Percentiles rank a stretch among this genome's conserved stretches.
phyloP scores from a whole-genome alignment of 2,329 filamentous ascomycete genomes.

The Paecilomyces variotii region DNA sequence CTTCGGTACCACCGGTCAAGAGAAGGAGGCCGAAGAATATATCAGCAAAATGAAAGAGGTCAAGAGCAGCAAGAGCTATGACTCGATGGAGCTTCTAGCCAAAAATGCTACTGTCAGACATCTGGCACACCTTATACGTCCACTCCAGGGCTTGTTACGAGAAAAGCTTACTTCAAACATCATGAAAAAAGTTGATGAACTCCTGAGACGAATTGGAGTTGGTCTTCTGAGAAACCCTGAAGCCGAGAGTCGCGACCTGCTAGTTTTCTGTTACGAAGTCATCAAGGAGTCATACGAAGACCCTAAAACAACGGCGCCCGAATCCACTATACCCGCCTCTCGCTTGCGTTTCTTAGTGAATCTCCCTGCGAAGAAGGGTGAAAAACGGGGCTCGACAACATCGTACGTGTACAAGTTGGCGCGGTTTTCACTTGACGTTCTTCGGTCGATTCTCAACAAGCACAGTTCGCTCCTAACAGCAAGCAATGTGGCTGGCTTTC shows the following conservation, averaged over 20 bases:
- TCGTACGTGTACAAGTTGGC: slow-evolving; percentile 82
- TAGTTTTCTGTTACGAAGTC: slow-evolving; percentile 94
- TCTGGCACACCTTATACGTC: slow-evolving; percentile 67
- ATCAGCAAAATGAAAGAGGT: slow-evolving; percentile 94
- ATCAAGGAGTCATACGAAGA: slow-evolving; percentile 77
- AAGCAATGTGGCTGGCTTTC: slow-evolving; percentile 72
- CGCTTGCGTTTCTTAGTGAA: slow-evolving; percentile 65
- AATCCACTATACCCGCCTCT: slow-evolving; percentile 17
- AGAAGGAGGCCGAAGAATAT: slow-evolving; percentile 96
- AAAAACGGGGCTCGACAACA: slow-evolving; percentile 62
- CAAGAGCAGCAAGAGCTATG: slow-evolving; percentile 95
- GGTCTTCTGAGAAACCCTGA: slow-evolving; percentile 77
- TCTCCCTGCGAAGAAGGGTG: slow-evolving; percentile 63
- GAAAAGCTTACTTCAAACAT: slow-evolving; percentile 79
- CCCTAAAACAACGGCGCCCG: slow-evolving; percentile 36
- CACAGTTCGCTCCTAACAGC: slow-evolving; percentile 72
- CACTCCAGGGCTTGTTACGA: slow-evolving; percentile 67
- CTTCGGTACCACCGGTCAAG: slow-evolving; percentile 83
- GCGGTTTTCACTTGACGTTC: slow-evolving; percentile 77
- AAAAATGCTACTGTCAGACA: slow-evolving; percentile 68
- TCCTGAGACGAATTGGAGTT: slow-evolving; percentile 72
- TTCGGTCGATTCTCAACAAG: slow-evolving; percentile 79
- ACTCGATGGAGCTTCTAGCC: slow-evolving; percentile 90
- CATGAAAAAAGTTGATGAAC: slow-evolving; percentile 81
- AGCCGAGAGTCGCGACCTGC: slow-evolving; percentile 67